Conservation (phyloP, 768 basidiomycete genomes). For the Auricularia heimuer region DNA sequence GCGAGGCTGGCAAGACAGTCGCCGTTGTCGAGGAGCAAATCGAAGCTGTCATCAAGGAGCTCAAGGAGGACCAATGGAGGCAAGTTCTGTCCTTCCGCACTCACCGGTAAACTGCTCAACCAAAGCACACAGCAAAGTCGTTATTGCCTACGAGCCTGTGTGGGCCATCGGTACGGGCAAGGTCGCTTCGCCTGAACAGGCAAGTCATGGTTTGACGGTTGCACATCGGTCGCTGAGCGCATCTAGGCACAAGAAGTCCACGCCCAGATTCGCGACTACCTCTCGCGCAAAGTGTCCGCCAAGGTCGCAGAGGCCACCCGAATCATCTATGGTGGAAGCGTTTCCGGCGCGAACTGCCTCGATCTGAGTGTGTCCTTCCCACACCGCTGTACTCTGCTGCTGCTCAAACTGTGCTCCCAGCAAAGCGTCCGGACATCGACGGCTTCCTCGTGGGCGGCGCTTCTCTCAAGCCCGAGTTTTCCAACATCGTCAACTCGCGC, state of each 20-base stretch:
- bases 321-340: conserved; percentile 95
- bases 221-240: not conserved
- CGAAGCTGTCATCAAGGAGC: conserved; percentile 54
- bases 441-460: conserved; percentile 98
- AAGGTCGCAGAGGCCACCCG: conserved; percentile 64
- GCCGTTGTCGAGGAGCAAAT: conserved; percentile 78
- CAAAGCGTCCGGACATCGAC: conserved; percentile 73
- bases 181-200: conserved; percentile 68
- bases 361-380: conserved; percentile 62
- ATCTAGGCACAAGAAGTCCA: conserved; percentile 88
- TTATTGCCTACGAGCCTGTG: conserved; percentile 93
- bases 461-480: conserved; percentile 95
- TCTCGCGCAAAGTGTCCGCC: conserved; percentile 53
- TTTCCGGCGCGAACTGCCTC: conserved; percentile 77
- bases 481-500: conserved; percentile 76
- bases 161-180: conserved; percentile 99
- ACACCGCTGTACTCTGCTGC: not conserved
- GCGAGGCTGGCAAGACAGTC: conserved; percentile 69
- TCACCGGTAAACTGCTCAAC: not conserved
- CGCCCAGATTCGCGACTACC: conserved; percentile 66
- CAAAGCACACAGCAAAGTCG: conserved; percentile 53
- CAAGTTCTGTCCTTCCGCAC: conserved; percentile 26
- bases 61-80: conserved; percentile 72
- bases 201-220: not conserved
- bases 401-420: conserved; percentile 29